phyloP scores from a whole-genome alignment of 192 early-diverging fungal genomes.

The Coemansia sp. region DNA sequence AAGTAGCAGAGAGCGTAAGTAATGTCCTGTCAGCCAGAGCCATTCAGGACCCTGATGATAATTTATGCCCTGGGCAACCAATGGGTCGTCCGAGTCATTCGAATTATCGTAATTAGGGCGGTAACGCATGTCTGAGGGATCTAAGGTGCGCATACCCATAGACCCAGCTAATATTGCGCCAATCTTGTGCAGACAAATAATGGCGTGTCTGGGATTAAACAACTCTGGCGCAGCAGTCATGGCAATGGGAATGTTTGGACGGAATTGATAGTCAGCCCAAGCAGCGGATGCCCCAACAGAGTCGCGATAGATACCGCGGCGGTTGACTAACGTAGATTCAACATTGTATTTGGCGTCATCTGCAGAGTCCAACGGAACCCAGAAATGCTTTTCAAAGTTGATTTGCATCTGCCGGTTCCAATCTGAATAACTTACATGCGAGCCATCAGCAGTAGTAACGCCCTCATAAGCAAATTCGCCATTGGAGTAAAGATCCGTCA shows the following conservation, averaged over 20 bases:
- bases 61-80: slow-evolving; percentile 94
- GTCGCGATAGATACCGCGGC: slow-evolving; percentile 95
- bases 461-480: slow-evolving; percentile 49
- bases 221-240: slow-evolving; percentile 95
- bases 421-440: slow-evolving; percentile 59
- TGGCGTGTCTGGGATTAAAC: slow-evolving; percentile 77
- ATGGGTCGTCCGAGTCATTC: slow-evolving; percentile 80
- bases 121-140: slow-evolving; percentile 92
- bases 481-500: slow-evolving; percentile 57
- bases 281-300: slow-evolving; percentile 66
- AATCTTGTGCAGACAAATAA: slow-evolving; percentile 65
- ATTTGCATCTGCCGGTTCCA: slow-evolving; percentile 81
- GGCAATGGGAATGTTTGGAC: slow-evolving; percentile 88
- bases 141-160: slow-evolving; percentile 92
- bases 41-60: slow-evolving; percentile 99
- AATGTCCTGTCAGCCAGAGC: slow-evolving; percentile 91
- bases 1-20: slow-evolving; percentile 77
- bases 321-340: slow-evolving; percentile 63
- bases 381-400: slow-evolving; percentile 86
- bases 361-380: slow-evolving; percentile 72
- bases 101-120: slow-evolving; percentile 91
- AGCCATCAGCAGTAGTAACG: slow-evolving; percentile 47
- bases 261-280: slow-evolving; percentile 88
- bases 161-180: slow-evolving; percentile 74
- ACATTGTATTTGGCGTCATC: slow-evolving; percentile 67